Evolutionary conservation across 2,329 filamentous ascomycete species (phyloP).

Genomic region (Zymoseptoria brevis): DNA sequence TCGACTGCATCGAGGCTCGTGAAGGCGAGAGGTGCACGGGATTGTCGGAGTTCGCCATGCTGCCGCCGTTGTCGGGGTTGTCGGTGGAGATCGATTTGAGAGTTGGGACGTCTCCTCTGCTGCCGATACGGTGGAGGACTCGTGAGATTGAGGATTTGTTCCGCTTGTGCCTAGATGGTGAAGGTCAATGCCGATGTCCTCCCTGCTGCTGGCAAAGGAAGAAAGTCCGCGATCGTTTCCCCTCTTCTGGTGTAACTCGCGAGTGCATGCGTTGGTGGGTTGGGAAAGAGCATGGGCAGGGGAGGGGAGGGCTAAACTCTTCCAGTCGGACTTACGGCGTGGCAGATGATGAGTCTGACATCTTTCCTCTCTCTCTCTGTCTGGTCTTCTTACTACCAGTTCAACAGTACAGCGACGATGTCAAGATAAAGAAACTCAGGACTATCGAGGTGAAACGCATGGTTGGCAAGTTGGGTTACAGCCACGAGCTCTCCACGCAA

Average conservation of each 20-base stretch:
- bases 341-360: neutral
- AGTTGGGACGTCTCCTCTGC: constrained; percentile 36
- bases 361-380: neutral
- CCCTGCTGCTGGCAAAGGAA: neutral
- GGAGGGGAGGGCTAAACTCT: neutral
- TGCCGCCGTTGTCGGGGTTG: neutral
- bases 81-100: constrained; percentile 9
- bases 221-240: neutral
- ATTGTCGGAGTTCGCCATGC: constrained; percentile 11
- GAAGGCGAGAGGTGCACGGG: constrained; percentile 15
- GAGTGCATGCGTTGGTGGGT: neutral
- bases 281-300: neutral
- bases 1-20: constrained; percentile 19
- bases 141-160: constrained; percentile 47
- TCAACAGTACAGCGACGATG: neutral
- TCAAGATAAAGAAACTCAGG: neutral
- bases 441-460: neutral
- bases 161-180: constrained; percentile 31
- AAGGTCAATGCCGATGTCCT: neutral
- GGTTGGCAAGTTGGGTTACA: too few species aligned
- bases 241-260: neutral
- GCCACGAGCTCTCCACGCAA: neutral
- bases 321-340: neutral
- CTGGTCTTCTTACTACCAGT: neutral
- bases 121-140: constrained; percentile 46